Base-by-base conservation (phyloP, 768 basidiomycete species). In the Rubroboletus pulcherrimus region DNA sequence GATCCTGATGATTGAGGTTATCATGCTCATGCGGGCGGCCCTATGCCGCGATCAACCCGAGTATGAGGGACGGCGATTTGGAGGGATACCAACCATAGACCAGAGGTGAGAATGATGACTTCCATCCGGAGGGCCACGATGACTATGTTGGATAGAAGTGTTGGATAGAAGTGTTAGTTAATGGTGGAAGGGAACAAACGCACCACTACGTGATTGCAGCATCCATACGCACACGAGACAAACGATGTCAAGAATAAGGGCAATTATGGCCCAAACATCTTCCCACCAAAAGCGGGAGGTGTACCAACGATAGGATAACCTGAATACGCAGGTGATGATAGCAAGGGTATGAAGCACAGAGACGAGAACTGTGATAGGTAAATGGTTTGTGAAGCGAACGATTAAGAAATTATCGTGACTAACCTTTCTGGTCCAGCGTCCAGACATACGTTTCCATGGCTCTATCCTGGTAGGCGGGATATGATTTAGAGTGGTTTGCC, bases 21-120 rank as follows among this genome's bases (percentile, higher is more conserved):
- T 56, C 52, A 41, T 56, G 35, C 51, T 54, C 52, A 35, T 45
- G 44, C 52, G 39, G 33, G 53, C 53, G 5, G 54, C 40, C 45
- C 54, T 56, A 35, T 24, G 14, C 30, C 26, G 3, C 2, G 33
- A 34, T 40, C 34, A 55, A 30, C 21, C 7, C n/a, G 11, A 30
- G n/a, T 6, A 21, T 15, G 8, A 1, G 41, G 7, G 2, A n/a
- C n/a, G 11, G 17, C 19, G 7, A 17, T 2, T 7, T n/a, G 7
- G 10, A 42, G 6, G 8, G 34, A 31, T 37, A 47, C 56, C 2
- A 31, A 57, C 53, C 56, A 57, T 14, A 43, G 15, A 21, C 38
- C 39, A 33, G 44, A 55, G 2, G 45, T 17, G 10, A 34, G 15
- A 29, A 7, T 0, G 5, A 54, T 7, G 19, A 8, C 45, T 9